A percentile compares a stretch with the other conserved stretches of the same genome.
These are phyloP conservation scores for Nyssa sinensis DNA, from an alignment of 148 eudicot genomes.

Conservation along the genomic window DNA sequence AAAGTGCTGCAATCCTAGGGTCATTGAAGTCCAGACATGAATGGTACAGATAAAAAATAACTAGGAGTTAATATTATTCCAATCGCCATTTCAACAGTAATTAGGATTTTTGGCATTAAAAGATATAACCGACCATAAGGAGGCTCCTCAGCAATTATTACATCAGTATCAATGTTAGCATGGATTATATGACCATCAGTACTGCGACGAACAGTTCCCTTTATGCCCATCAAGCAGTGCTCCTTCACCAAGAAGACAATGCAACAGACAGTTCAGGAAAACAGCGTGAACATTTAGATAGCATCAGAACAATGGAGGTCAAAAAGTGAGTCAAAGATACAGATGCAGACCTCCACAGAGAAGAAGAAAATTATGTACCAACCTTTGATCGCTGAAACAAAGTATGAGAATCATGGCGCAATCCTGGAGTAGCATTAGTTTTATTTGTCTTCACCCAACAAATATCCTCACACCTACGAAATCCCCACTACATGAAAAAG, in stretches of 20 bases:
- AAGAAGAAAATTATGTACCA: slow-evolving; percentile 11
- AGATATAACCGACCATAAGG: slow-evolving; percentile 76
- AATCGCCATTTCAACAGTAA: too few relatives aligned
- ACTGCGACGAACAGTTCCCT: slow-evolving; percentile 96
- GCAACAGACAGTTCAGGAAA: background rate
- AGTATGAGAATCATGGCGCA: slow-evolving; percentile 97
- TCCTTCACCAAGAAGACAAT: slow-evolving; percentile 51
- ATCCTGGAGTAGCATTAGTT: slow-evolving; percentile 69
- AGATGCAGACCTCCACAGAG: background rate
- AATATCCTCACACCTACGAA: slow-evolving; percentile 95
- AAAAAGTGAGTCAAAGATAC: background rate
- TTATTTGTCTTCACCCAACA: slow-evolving; percentile 99
- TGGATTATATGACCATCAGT: slow-evolving; percentile 97
- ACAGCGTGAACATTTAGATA: slow-evolving; percentile 1
- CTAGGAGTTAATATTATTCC: too few relatives aligned
- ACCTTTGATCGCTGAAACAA: slow-evolving; percentile 95
- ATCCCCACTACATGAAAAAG: slow-evolving; percentile 77
- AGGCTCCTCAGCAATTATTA: slow-evolving; percentile 94
- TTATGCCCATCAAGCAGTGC: slow-evolving; percentile 98
- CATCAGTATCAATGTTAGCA: slow-evolving; percentile 97
- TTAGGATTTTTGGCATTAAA: too few relatives aligned
- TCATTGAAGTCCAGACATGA: too few relatives aligned
- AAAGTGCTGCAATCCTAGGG: too few relatives aligned
- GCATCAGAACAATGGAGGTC: background rate
- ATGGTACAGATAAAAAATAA: too few relatives aligned